Evolutionary conservation across 345 rosid genomes (phyloP), one percentile per base, ranked within the genome.

Genomic region (Firmiana major): DNA sequence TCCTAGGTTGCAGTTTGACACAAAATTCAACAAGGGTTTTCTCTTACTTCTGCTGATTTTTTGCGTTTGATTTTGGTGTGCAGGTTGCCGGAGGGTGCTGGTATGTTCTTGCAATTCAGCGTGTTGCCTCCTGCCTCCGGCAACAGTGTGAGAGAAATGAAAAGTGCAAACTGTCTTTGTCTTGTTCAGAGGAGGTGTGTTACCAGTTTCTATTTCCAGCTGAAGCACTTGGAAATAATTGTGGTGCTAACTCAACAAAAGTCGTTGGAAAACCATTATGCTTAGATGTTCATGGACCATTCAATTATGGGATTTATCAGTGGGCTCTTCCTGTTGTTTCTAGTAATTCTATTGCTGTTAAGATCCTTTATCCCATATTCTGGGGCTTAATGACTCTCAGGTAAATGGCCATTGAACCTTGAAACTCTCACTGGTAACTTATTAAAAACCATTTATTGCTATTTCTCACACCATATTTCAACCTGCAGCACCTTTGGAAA

Each of bases 11-110:
- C 19, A 19, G 11, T 73, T 55, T 40, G 3, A 9, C 49, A 19
- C 28, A n/a, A 38, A n/a, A 3, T 69, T 46, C 19, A 38, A 6
- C 12, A n/a, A 45, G 3, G 8, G 21, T 63, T 31, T 7, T 7
- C 9, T 49, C 36, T 24, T 55, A 21, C 3, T 15, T 31, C 0
- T 68, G 19, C 34, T 68, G 55, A 53, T 73, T n/a, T 31, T 31
- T 17, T 34, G 34, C 69, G 24, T 45, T 48, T 8, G 26, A 63
- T 34, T 34, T 22, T 7, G 73, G 16, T 28, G 9, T 77, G 19
- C 70, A 90, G 92, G 92, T 86, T 42, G 85, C 87, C 1, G 94
- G 94, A 75, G 94, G 91, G 16, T 89, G 89, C 72, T 90, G 94
- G 92, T 90, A 89, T 60, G 85, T 86, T 13, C 90, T 90, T 0